Percentiles rank a stretch among this genome's conserved stretches.
Conservation (phyloP, 345 rosid species). For the Odontarrhena argentea region DNA sequence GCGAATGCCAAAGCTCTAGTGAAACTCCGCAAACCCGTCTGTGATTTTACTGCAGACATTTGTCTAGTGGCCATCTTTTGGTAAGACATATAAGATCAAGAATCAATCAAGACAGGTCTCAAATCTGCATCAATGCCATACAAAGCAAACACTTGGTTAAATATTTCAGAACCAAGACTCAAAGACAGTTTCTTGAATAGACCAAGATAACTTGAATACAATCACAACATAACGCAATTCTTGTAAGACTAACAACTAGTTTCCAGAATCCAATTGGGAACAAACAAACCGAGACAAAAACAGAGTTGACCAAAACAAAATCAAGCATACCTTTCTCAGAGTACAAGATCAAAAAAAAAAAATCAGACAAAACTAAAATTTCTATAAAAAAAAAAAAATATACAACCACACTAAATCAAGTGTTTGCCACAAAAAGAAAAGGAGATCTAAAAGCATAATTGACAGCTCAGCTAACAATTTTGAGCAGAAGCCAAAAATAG, state of each 20-base stretch:
- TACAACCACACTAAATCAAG: background rate
- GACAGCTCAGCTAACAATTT: slow-evolving; percentile 30
- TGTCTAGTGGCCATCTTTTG: slow-evolving; percentile 50
- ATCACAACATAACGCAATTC: background rate
- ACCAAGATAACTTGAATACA: background rate
- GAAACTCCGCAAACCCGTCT: slow-evolving; percentile 46
- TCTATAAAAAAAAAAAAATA: background rate
- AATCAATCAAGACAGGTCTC: slow-evolving; percentile 23
- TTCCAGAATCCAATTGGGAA: background rate
- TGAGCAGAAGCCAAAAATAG: slow-evolving; percentile 9
- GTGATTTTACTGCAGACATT: slow-evolving; percentile 49
- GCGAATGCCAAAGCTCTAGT: slow-evolving; percentile 63
- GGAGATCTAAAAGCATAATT: slow-evolving; percentile 35
- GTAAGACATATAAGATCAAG: slow-evolving; percentile 29
- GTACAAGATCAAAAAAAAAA: background rate
- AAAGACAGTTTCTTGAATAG: background rate
- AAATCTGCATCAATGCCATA: slow-evolving; percentile 36
- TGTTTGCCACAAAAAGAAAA: slow-evolving; percentile 11
- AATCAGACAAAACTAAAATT: background rate
- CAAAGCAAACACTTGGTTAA: slow-evolving; percentile 13
- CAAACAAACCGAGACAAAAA: slow-evolving; percentile 32
- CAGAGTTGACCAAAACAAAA: slow-evolving; percentile 32
- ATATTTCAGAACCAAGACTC: background rate
- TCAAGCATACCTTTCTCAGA: slow-evolving; percentile 5
- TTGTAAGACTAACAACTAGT: background rate